Base-by-base conservation (phyloP, 1,139 yeast genomes). In the Kodamaea alishanica region DNA sequence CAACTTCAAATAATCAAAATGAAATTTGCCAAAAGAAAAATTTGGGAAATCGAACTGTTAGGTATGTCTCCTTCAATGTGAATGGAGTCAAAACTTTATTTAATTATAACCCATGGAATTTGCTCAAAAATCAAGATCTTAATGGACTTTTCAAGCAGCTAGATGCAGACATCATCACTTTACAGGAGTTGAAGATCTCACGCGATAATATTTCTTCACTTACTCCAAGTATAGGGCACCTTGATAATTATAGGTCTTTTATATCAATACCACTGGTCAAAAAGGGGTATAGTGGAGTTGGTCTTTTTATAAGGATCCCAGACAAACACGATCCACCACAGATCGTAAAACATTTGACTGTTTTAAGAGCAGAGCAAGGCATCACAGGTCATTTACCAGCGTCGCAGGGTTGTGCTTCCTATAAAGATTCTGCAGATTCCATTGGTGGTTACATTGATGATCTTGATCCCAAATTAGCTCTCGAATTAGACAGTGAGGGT, bases 261-360 rank as follows among this genome's bases (percentile, higher is more conserved):
- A 77, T 89, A 28, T 70, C 94, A 0, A 64, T 88, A 15, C 95
- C 97, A 0, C 57, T 58, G 8, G 44, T 55, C 2, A 81, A 77
- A 52, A 84, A 81, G 55, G 97, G 97, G 0, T 92, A 92, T 57
- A 79, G 94, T 44, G 98, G 98, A 0, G 97, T 92, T 2, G 95
- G 90, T 0, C 74, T 92, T 2, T 90, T 87, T 60, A 77, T 90
- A 2, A 65, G 89, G 46, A 55, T 66, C 3, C 81, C 83, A 0
- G 46, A 46, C 1, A 57, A 53, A 0, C 51, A 50, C 6, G 83
- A 80, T 28, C 57, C 73, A 0, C 54, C 52, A 0, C 26, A 45
- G n/a, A 47, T 73, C 27, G 52, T 58, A 48, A 51, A 57, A 26
- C 52, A 70, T 9, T 51, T 83, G 28, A 63, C 73, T 2, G 86